Evolutionary conservation across 176 grass and related monocot genomes (phyloP).

Genomic region (Oryza brachyantha): DNA sequence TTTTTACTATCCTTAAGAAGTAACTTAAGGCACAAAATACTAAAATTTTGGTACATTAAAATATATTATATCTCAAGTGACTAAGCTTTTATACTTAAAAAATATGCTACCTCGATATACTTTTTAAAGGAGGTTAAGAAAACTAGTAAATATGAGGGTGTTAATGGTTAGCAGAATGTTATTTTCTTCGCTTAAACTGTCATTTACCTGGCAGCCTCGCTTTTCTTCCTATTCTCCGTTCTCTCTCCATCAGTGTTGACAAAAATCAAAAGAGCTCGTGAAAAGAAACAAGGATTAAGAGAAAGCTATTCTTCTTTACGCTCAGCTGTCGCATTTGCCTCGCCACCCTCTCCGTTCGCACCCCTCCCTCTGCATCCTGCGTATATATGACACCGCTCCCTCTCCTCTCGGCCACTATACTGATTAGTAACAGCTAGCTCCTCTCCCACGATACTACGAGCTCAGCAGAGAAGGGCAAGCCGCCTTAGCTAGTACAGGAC

Average conservation of each 20-base stretch:
- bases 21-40: no score
- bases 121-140: no score
- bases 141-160: no score
- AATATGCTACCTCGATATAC: no score
- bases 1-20: no score
- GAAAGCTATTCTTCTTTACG: conserved; percentile 44
- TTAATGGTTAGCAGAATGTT: no score
- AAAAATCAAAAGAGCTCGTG: conserved; percentile 52
- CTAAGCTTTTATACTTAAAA: no score
- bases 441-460: neutral
- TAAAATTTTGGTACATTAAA: no score
- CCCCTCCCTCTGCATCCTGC: neutral
- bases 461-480: neutral
- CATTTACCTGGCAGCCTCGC: neutral
- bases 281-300: conserved; percentile 45
- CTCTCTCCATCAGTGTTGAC: neutral
- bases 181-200: no score
- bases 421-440: neutral
- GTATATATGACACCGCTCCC: conserved; percentile 33
- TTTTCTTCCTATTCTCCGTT: neutral
- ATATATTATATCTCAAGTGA: no score
- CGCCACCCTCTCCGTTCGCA: conserved; percentile 7
- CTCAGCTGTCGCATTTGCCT: conserved; percentile 35
- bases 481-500: neutral
- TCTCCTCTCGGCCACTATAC: neutral